These are phyloP conservation scores for Phaffia tasmanica DNA, from an alignment of 768 basidiomycete genomes.

Conservation along the genomic window DNA sequence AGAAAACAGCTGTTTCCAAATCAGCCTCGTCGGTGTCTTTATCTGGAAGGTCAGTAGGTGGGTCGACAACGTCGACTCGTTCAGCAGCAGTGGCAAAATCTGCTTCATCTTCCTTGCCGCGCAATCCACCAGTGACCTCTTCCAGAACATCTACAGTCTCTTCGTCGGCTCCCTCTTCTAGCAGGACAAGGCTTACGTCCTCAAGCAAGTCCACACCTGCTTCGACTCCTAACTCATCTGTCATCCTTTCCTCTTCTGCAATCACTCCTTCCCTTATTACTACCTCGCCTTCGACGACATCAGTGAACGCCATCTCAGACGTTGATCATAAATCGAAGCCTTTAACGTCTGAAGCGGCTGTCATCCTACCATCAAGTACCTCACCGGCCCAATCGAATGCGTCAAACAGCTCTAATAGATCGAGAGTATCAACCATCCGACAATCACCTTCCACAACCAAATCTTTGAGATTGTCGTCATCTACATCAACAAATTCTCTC, in stretches of 20 bases:
- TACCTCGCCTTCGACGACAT: slow-evolving; percentile 5
- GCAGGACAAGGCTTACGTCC: neutral
- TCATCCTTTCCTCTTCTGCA: neutral
- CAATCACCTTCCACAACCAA: neutral
- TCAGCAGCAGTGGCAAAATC: neutral
- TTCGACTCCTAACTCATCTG: neutral
- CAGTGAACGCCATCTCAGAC: neutral
- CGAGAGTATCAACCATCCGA: neutral
- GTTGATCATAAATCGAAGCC: no score
- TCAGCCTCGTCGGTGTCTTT: no score
- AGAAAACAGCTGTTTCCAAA: no score
- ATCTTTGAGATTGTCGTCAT: slow-evolving; percentile 34
- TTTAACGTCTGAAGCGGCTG: neutral
- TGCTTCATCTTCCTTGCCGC: neutral
- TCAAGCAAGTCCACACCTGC: slow-evolving; percentile 1
- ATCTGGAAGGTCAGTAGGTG: neutral
- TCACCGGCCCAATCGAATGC: neutral
- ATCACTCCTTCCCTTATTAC: neutral
- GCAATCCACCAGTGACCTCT: neutral
- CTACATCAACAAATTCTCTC: slow-evolving; percentile 30
- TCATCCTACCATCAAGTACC: neutral
- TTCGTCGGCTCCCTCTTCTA: neutral
- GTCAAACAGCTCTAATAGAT: neutral
- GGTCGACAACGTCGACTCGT: neutral
- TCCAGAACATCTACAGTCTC: slow-evolving; percentile 3